These are phyloP conservation scores for Thinopyrum elongatum DNA, from an alignment of 176 grass and related monocot genomes.

Conservation along the genomic window DNA sequence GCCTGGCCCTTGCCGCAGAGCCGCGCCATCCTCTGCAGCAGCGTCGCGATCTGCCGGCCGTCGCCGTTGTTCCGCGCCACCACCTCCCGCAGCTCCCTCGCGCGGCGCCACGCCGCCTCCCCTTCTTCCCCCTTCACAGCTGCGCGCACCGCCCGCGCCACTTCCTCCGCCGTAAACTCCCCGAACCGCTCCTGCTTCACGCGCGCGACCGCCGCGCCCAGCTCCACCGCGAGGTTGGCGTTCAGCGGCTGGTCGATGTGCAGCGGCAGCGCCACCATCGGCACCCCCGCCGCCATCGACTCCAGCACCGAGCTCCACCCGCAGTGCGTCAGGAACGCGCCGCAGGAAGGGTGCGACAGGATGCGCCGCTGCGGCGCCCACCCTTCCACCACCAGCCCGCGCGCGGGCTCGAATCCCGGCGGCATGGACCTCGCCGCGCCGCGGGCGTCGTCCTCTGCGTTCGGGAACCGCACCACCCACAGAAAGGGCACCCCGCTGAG, in stretches of 20 bases:
- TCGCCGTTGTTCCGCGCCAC: conserved; percentile 32
- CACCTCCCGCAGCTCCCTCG: conserved; percentile 37
- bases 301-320: conserved; percentile 91
- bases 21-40: conserved; percentile 39
- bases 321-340: conserved; percentile 79
- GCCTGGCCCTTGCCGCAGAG: conserved; percentile 40
- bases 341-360: conserved; percentile 41
- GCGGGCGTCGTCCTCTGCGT: neutral
- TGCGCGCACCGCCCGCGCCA: conserved; percentile 29
- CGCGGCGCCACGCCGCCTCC: conserved; percentile 16
- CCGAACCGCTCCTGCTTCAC: conserved; percentile 40
- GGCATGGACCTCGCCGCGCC: neutral
- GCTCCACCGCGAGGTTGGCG: conserved; percentile 59
- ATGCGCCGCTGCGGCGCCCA: conserved; percentile 77
- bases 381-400: conserved; percentile 61
- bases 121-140: conserved; percentile 32
- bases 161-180: conserved; percentile 52
- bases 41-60: neutral
- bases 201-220: conserved; percentile 48
- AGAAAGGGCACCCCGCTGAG: conserved; percentile 57
- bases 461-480: conserved; percentile 68
- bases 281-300: conserved; percentile 50
- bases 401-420: conserved; percentile 1
- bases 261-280: conserved; percentile 71
- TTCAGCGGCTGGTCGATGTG: conserved; percentile 69